Conservation (phyloP, 208 protist species). For the Leishmania braziliensis region DNA sequence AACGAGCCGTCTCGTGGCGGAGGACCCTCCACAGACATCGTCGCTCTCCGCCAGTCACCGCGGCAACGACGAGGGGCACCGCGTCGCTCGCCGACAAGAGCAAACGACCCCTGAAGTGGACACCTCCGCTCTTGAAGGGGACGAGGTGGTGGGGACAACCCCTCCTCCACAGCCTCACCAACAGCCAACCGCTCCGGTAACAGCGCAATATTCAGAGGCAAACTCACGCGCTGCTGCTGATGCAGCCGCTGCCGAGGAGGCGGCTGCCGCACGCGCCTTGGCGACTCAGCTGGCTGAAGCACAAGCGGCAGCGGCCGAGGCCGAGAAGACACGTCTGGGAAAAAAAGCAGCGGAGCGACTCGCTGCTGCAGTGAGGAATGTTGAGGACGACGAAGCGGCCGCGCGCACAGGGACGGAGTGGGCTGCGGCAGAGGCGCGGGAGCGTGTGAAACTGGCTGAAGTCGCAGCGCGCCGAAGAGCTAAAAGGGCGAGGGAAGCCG, state of each 20-base stretch:
- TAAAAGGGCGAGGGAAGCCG: neutral
- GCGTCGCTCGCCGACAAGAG: neutral
- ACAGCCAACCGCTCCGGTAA: neutral
- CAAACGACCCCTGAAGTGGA: too few relatives aligned
- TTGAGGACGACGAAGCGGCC: slow-evolving; percentile 12
- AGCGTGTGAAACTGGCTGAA: neutral
- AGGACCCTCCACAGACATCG: neutral
- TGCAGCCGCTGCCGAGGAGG: neutral
- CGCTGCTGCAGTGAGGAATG: neutral
- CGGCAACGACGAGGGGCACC: neutral
- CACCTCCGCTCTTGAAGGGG: neutral
- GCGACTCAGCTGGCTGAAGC: neutral
- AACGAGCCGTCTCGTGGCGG: neutral
- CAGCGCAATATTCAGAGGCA: neutral
- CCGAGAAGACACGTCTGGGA: neutral
- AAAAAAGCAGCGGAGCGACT: neutral
- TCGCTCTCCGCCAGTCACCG: neutral
- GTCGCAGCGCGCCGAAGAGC: neutral
- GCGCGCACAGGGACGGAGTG: slow-evolving; percentile 1
- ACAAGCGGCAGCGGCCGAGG: slow-evolving; percentile 2
- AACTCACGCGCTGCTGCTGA: neutral
- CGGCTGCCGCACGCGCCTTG: neutral
- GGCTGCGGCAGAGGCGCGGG: neutral
- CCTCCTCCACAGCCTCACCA: neutral
- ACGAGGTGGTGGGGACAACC: neutral